phyloP scores from a whole-genome alignment of 768 basidiomycete genomes.

The Rhizopogon vesiculosus region DNA sequence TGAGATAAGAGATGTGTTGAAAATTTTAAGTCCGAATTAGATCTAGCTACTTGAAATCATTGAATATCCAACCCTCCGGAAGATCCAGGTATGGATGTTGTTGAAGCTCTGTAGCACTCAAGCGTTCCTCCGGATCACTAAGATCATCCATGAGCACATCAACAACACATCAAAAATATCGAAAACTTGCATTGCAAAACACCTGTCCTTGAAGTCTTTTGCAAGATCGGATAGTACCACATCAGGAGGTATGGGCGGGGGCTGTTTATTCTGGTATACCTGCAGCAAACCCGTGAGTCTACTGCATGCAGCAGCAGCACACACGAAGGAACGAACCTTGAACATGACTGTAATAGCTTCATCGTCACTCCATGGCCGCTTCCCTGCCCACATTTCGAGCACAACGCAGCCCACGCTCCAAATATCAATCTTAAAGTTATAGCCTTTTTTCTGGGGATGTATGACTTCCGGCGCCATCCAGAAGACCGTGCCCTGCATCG shows the following conservation, averaged over 20 bases:
- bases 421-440: constrained; percentile 96
- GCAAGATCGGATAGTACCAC: constrained; percentile 71
- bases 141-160: constrained; percentile 1
- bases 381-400: constrained; percentile 98
- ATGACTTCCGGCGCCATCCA: constrained; percentile 99
- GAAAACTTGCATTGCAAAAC: constrained; percentile 77
- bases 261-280: constrained; percentile 81
- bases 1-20: constrained; percentile 18
- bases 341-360: constrained; percentile 92
- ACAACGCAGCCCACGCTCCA: constrained; percentile 99
- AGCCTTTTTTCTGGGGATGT: constrained; percentile 82
- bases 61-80: constrained; percentile 72
- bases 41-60: constrained; percentile 34
- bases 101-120: constrained; percentile 73
- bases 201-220: constrained; percentile 81
- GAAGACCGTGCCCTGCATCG: constrained; percentile 97
- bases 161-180: not conserved
- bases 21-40: constrained; percentile 10
- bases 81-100: constrained; percentile 75
- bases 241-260: constrained; percentile 87
- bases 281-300: constrained; percentile 23
- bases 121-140: constrained; percentile 82
- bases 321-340: constrained; percentile 51
- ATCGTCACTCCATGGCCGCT: constrained; percentile 89
- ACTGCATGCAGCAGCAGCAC: not conserved